Percentiles rank a stretch among this genome's conserved stretches.
phyloP scores from a whole-genome alignment of 2,329 filamentous ascomycete species.

The Talaromyces piceae region DNA sequence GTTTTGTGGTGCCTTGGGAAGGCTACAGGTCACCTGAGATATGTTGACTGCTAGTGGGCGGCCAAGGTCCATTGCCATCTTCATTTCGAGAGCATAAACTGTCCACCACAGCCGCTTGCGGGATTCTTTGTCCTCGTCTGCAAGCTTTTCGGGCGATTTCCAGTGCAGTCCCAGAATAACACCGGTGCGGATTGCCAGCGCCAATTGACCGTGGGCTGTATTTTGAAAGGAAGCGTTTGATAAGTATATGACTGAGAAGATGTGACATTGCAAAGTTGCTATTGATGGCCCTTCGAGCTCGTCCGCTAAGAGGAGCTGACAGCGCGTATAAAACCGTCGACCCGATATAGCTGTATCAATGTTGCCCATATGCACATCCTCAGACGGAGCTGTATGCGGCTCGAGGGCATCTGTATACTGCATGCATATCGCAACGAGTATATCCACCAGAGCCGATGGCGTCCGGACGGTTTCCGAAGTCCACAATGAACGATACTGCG shows the following conservation, averaged over 20 bases:
- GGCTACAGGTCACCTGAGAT: conserved; percentile 4
- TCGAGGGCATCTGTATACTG: conserved; percentile 8
- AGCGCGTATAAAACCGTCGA: conserved; percentile 3
- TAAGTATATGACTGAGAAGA: conserved; percentile 10
- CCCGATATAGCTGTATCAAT: conserved; percentile 3
- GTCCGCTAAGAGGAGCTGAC: conserved; percentile 4
- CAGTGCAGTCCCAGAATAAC: conserved; percentile 7
- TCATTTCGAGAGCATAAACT: conserved; percentile 8
- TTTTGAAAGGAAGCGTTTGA: conserved; percentile 9
- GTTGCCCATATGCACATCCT: neutral
- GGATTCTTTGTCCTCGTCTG: conserved; percentile 1
- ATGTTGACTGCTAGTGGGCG: conserved; percentile 3
- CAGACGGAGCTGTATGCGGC: neutral
- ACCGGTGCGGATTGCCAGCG: conserved; percentile 4
- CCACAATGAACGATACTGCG: conserved; percentile 7
- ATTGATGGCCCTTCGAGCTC: conserved; percentile 7
- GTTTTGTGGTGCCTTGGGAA: conserved; percentile 3
- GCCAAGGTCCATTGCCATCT: conserved; percentile 6
- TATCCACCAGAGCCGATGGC: conserved; percentile 8
- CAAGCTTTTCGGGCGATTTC: neutral
- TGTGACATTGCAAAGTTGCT: conserved; percentile 7
- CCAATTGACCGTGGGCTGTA: conserved; percentile 5
- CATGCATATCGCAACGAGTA: conserved; percentile 9
- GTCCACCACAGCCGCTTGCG: conserved; percentile 9
- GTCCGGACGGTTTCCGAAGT: neutral